Evolutionary conservation across 2,329 filamentous ascomycete genomes (phyloP), one percentile per base, ranked within the genome.

Genomic region (Paecilomyces dactylethromorphus): DNA sequence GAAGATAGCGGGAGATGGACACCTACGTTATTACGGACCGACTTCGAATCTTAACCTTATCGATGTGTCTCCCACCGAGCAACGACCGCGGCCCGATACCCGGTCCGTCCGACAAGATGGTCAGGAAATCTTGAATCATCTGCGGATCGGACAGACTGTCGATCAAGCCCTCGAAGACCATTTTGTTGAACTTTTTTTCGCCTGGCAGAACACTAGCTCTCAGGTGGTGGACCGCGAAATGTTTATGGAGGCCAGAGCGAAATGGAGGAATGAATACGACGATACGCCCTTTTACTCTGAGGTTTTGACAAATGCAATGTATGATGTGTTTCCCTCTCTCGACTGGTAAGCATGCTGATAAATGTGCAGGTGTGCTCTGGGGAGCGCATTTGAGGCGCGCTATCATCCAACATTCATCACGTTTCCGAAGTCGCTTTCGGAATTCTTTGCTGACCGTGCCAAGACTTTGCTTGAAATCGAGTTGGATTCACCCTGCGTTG

Each of bases 121-220:
- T 13, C 74, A 74, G 54, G 74, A 71, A 61, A 76, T 73, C 11
- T 61, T 79, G 21, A 75, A 76, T 50, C 71, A 78, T 52, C 70
- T 77, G 18, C 72, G 76, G 1, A 67, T 79, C 12, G 73, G 73
- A 18, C 75, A 78, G 60, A 57, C 69, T 3, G 74, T 79, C 15
- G 73, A 77, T 32, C 69, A 70, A 21, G 70, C 67, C 3, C 62
- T 80, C 5, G 78, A 79, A 57, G 70, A 75, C 29, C 79, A 80
- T 63, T 70, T 81, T 1, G 68, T 78, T 5, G 70, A 75, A 33
- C 69, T 80, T 0, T 81, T 76, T 57, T 81, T 81, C 58, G 73
- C 76, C 1, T 81, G 79, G 78, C 77, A 81, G 62, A 79, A 81
- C 53, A 71, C 78, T 5, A 74, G 74, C 50, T 75, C 76, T 53